Evolutionary conservation across 345 rosid genomes (phyloP).

Genomic region (Kandelia obovata): DNA sequence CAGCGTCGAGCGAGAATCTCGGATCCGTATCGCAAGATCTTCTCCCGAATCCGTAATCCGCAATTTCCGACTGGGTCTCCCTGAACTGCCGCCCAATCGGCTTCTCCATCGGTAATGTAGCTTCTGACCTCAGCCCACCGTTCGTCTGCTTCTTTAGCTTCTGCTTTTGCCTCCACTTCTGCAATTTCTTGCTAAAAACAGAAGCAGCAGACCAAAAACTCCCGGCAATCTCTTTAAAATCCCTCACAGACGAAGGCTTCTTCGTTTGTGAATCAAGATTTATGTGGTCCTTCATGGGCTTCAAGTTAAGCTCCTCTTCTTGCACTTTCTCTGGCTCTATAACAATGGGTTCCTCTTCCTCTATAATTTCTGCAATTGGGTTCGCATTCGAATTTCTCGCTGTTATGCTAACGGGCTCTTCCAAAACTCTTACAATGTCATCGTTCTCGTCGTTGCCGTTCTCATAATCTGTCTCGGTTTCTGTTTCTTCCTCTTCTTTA

Average conservation of each 20-base stretch:
- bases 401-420: constrained; percentile 32
- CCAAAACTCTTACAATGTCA: constrained; percentile 40
- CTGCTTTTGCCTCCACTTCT: constrained; percentile 95
- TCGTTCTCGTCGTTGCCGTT: constrained; percentile 23
- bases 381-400: constrained; percentile 31
- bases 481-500: constrained; percentile 44
- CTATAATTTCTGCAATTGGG: constrained; percentile 52
- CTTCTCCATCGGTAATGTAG: constrained; percentile 88
- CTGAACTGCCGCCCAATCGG: constrained; percentile 85
- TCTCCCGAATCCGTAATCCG: constrained; percentile 91
- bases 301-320: constrained; percentile 47
- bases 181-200: constrained; percentile 92
- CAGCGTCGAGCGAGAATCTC: constrained; percentile 83
- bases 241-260: constrained; percentile 59
- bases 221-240: constrained; percentile 69
- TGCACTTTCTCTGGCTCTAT: constrained; percentile 18
- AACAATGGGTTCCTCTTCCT: constrained; percentile 17
- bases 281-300: constrained; percentile 87
- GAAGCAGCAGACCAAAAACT: constrained; percentile 99
- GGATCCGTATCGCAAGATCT: constrained; percentile 99
- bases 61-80: constrained; percentile 96
- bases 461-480: constrained; percentile 36
- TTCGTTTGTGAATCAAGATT: constrained; percentile 80
- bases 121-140: constrained; percentile 51
- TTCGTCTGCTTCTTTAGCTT: constrained; percentile 72